A percentile compares a stretch with the other conserved stretches of the same genome.
Evolutionary conservation across 1,284 basidiomycete species (phyloP).

Genomic region (Vanrija pseudolonga): DNA sequence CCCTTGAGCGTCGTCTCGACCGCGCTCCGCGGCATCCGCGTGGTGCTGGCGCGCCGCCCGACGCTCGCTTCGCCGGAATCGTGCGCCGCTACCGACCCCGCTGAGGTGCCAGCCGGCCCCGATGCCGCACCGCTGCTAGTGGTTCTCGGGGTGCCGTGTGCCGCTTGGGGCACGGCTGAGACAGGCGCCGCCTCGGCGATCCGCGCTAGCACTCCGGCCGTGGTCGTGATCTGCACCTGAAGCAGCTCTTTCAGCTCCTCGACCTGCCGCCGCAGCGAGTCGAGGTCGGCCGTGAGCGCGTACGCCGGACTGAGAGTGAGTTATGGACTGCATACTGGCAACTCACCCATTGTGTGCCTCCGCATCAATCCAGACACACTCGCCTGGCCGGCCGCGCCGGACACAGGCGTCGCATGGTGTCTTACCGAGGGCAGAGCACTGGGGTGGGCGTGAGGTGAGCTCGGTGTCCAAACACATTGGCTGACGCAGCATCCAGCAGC

Average conservation of each 20-base stretch:
- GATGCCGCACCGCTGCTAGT: no score
- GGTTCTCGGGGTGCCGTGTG: no score
- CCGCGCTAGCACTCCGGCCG: neutral
- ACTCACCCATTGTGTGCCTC: slow-evolving; percentile 1
- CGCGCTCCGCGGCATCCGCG: neutral
- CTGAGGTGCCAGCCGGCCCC: no score
- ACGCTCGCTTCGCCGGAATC: no score
- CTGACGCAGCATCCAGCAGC: neutral
- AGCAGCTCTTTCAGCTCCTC: neutral
- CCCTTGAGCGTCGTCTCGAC: neutral
- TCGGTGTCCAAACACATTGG: neutral
- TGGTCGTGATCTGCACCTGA: neutral
- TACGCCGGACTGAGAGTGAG: neutral
- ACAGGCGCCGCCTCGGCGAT: no score
- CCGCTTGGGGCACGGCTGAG: no score
- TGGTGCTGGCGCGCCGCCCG: no score
- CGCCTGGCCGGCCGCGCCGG: slow-evolving; percentile 15
- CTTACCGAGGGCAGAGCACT: slow-evolving; percentile 24
- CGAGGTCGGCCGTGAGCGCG: slow-evolving; percentile 3
- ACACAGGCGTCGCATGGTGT: slow-evolving; percentile 26
- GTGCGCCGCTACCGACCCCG: no score
- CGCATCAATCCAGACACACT: slow-evolving; percentile 18
- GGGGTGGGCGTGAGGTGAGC: neutral
- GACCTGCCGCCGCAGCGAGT: neutral
- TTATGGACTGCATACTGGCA: neutral